Evolutionary conservation across 1,139 yeast species (phyloP).

Genomic region (Citeromyces hawaiiensis): DNA sequence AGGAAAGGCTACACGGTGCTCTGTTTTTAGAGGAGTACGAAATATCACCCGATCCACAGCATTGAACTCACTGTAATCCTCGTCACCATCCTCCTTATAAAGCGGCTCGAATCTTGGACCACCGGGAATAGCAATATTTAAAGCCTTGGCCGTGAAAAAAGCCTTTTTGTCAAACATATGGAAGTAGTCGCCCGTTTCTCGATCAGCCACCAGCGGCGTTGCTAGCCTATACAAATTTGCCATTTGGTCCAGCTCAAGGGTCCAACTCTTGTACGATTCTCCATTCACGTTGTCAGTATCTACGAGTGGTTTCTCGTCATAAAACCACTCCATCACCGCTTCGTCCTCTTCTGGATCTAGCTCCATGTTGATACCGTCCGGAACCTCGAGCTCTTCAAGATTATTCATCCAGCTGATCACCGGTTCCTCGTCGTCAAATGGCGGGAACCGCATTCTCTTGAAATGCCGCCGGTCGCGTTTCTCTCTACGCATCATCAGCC

Average conservation of each 20-base stretch:
- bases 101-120: slow-evolving; percentile 95
- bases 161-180: slow-evolving; percentile 68
- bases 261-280: slow-evolving; percentile 67
- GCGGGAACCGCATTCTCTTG: slow-evolving; percentile 86
- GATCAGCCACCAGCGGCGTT: slow-evolving; percentile 51
- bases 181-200: slow-evolving; percentile 39
- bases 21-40: slow-evolving; percentile 65
- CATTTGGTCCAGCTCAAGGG: slow-evolving; percentile 46
- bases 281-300: slow-evolving; percentile 52
- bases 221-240: slow-evolving; percentile 54
- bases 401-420: slow-evolving; percentile 76
- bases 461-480: slow-evolving; percentile 85
- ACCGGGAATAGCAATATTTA: slow-evolving; percentile 80
- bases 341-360: slow-evolving; percentile 48
- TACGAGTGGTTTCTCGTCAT: slow-evolving; percentile 55
- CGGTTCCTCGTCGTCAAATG: slow-evolving; percentile 96
- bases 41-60: slow-evolving; percentile 78
- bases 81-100: slow-evolving; percentile 54
- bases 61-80: slow-evolving; percentile 83
- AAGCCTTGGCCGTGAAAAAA: slow-evolving; percentile 81
- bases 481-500: slow-evolving; percentile 90
- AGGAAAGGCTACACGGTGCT: slow-evolving; percentile 79
- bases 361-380: slow-evolving; percentile 55
- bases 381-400: slow-evolving; percentile 58
- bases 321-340: slow-evolving; percentile 61